Base-by-base conservation (phyloP, 768 basidiomycete genomes). In the Lactifluus piperatus region DNA sequence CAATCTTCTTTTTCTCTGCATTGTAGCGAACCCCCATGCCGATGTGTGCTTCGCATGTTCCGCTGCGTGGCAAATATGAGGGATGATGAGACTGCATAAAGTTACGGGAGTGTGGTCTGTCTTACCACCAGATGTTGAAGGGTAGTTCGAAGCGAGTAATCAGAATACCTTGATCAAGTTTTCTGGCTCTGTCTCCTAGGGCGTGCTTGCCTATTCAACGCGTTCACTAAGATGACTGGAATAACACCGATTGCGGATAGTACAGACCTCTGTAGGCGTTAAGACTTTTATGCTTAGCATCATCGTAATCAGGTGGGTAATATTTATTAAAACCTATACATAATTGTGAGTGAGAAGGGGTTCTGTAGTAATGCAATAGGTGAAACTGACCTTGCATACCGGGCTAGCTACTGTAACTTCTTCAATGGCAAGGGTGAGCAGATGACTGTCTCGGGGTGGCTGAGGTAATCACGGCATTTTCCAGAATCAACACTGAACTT, bases 21-120 rank as follows among this genome's bases (percentile, higher is more conserved):
- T 99, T 99, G 77, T 97, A 99, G n/a, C 97, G 89, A 2, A 99
- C 97, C 24, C 97, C 97, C 83, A 97, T 97, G 11, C 97, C 97
- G 51, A 99, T 91, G 74, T 98, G 97, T 65, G 88, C 88, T 71
- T 94, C 86, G 74, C 95, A 99, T 74, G 87, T 87, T 34, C 85
- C 91, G 68, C 95, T 97, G 72, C 37, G 57, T 20, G 37, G 30
- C 43, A 26, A 14, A 37, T 16, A 50, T 48, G 59, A 51, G 47
- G 49, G 48, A 54, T 41, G 36, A 13, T 27, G 41, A 24, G 13
- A 24, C 18, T 9, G 53, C 13, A 74, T 84, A 37, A 10, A 22
- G n/a, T n/a, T n/a, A n/a, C n/a, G n/a, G n/a, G n/a, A n/a, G n/a
- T n/a, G n/a, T n/a, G n/a, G n/a, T n/a, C n/a, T n/a, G n/a, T 50